Percentiles rank a stretch among this genome's conserved stretches.
These are phyloP conservation scores for Alternaria metachromatica DNA, from an alignment of 2,329 filamentous ascomycete species.

Conservation along the genomic window DNA sequence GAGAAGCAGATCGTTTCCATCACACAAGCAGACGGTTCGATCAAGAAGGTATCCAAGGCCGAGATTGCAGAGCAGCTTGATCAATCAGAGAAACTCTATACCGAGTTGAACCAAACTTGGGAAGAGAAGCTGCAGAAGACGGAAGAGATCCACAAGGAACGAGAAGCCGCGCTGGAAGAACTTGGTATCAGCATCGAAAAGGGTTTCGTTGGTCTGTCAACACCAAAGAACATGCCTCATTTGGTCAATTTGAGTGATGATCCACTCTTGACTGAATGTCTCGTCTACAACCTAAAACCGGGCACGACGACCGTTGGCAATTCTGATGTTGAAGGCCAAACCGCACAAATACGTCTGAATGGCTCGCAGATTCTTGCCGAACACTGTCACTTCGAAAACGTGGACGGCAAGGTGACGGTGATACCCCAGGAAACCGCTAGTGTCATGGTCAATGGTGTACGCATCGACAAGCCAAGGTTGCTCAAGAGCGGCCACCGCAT, in stretches of 20 bases:
- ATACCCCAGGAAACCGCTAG: conserved; percentile 89
- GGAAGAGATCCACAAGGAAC: conserved; percentile 96
- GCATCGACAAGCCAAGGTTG: conserved; percentile 83
- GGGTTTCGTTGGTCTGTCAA: conserved; percentile 92
- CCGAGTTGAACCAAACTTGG: conserved; percentile 98
- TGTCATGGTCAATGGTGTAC: conserved; percentile 96
- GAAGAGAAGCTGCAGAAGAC: conserved; percentile 95
- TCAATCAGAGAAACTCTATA: conserved; percentile 94
- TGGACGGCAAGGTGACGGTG: conserved; percentile 90
- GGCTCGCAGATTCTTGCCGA: conserved; percentile 91
- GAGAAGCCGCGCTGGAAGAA: conserved; percentile 92
- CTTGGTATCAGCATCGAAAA: conserved; percentile 99
- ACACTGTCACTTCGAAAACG: conserved; percentile 93
- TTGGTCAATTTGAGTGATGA: conserved; percentile 87
- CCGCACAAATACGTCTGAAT: conserved; percentile 90
- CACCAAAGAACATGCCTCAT: conserved; percentile 99
- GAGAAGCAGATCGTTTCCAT: conserved; percentile 98
- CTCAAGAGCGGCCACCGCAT: conserved; percentile 92
- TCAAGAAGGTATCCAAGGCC: conserved; percentile 97
- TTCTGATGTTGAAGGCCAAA: conserved; percentile 77
- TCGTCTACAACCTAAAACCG: conserved; percentile 98
- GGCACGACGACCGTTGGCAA: conserved; percentile 94
- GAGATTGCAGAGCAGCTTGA: conserved; percentile 96
- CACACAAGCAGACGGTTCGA: conserved; percentile 78
- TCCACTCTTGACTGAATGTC: conserved; percentile 89